Evolutionary conservation across 768 basidiomycete genomes (phyloP), one percentile per base, ranked within the genome.

Genomic region (Ephemerocybe angulata): DNA sequence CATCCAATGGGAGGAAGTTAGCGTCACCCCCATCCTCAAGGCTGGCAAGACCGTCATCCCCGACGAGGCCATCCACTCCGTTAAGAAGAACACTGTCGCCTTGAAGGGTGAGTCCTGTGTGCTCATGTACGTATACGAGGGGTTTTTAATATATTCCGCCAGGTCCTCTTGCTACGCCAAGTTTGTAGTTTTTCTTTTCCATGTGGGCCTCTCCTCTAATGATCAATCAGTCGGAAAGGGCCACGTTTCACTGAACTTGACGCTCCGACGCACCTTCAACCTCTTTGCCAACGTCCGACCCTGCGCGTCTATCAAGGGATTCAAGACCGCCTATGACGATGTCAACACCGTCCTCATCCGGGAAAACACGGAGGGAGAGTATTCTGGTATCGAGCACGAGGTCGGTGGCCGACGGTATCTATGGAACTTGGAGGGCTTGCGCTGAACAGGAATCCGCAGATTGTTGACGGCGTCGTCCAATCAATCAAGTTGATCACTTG

Each of bases 311-410:
- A 93, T 99, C 72, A 76, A 92, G 71, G 97, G 97, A 27, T 98
- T 87, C 81, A 97, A 97, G 78, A 99, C 97, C 0, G 90, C 96
- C 1, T 98, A 99, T 66, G 95, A 98, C 69, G 88, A 98, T 65
- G 97, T 99, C 60, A 90, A 99, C 78, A 95, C 93, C 24, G 94
- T 98, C 50, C 78, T 99, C 62, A 99, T 99, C 70, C 93, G 97
- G 67, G 97, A 99, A 77, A 99, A 99, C 73, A 99, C 97, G 8
- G 97, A 99, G 74, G 97, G 97, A 70, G 97, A 99, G 72, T 99
- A 99, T 74, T 98, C 95, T 56, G 97, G 97, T 62, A 98, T 99
- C 62, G 97, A 99, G 73, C 97, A 99, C 71, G 95, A 98, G 84
- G 94, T 93, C 56, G 11, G 73, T 52, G 7, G 29, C 30, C n/a